Evolutionary conservation across 2,329 filamentous ascomycete species (phyloP).

Genomic region (Xylariaceae sp.): DNA sequence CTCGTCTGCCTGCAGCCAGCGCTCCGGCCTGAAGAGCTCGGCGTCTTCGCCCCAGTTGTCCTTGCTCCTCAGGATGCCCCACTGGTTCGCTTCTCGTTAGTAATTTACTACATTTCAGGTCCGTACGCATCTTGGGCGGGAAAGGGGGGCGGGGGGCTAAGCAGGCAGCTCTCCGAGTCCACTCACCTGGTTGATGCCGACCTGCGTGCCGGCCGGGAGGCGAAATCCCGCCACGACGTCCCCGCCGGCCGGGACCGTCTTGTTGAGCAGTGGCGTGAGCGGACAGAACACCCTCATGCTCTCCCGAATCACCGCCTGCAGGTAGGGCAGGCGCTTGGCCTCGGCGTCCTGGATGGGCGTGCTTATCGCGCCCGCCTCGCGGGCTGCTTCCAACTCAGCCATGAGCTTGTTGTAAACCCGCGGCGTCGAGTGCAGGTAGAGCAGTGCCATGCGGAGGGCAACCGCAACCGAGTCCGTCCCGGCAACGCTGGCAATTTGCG

Average conservation of each 20-base stretch:
- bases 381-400: conserved; percentile 6
- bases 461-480: conserved; percentile 10
- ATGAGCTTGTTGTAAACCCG: conserved; percentile 7
- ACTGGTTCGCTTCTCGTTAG: neutral
- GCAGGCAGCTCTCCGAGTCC: neutral
- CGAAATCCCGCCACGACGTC: conserved; percentile 5
- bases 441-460: conserved; percentile 6
- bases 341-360: conserved; percentile 8
- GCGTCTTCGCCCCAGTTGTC: conserved; percentile 7
- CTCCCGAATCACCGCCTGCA: conserved; percentile 11
- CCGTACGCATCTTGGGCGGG: neutral
- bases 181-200: conserved; percentile 1
- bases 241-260: conserved; percentile 9
- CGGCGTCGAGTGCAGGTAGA: conserved; percentile 6
- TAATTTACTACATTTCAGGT: neutral
- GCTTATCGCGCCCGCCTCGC: neutral
- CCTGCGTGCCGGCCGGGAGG: conserved; percentile 5
- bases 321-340: conserved; percentile 9
- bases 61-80: conserved; percentile 4
- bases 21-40: conserved; percentile 7
- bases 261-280: conserved; percentile 6
- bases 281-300: conserved; percentile 8
- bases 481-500: conserved; percentile 1
- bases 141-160: neutral
- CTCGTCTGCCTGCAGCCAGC: conserved; percentile 6